Evolutionary conservation across 129 eudicot species (phyloP).

Genomic region (sunflower (Helianthus annuus)): HanXRQr2.0-SUNRISE NC_035437.2:138494338-138494837

Average conservation of each 20-base stretch:
- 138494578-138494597: constrained; percentile 79
- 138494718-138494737: no score
- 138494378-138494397: constrained; percentile 80
- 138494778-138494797: no score
- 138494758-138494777: no score
- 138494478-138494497: constrained; percentile 85
- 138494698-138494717: no score
- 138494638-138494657: no score
- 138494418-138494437: constrained; percentile 89
- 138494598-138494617: constrained; percentile 89
- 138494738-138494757: no score
- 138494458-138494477: constrained; percentile 80
- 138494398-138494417: constrained; percentile 78
- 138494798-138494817: no score
- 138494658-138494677: no score
- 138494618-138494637: no score
- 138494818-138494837: no score
- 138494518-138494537: constrained; percentile 78
- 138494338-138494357: constrained; percentile 77
- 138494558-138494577: constrained; percentile 93
- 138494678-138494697: no score
- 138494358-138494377: constrained; percentile 76
- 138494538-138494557: constrained; percentile 88
- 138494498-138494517: constrained; percentile 75
- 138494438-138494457: constrained; percentile 79